Conservation (phyloP, 2,329 filamentous ascomycete species). For the Davidsoniella australis region DNA sequence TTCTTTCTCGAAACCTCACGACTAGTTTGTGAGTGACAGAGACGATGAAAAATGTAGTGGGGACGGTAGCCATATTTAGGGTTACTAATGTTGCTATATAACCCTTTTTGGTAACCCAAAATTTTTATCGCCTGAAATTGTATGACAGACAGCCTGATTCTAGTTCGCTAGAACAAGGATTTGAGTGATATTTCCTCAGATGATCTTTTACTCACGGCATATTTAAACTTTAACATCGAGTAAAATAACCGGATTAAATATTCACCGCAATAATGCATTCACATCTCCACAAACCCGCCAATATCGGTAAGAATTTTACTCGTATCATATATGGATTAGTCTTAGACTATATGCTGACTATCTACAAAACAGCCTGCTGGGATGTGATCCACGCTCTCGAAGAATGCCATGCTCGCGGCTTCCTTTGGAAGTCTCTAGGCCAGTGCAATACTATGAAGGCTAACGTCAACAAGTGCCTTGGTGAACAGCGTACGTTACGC, state of each 20-base stretch:
- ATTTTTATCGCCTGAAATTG: background rate
- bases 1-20: background rate
- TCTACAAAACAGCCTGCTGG: slow-evolving; percentile 58
- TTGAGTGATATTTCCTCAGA: no score
- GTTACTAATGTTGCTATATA: no score
- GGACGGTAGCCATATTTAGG: no score
- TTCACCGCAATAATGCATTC: slow-evolving; percentile 62
- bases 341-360: background rate
- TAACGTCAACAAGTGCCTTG: slow-evolving; percentile 69
- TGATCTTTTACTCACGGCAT: no score
- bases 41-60: no score
- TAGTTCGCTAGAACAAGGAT: background rate
- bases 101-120: background rate
- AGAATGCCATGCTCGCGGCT: slow-evolving; percentile 84
- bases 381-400: slow-evolving; percentile 88
- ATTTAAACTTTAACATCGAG: no score
- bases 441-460: slow-evolving; percentile 80
- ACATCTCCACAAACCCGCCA: slow-evolving; percentile 71
- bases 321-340: background rate
- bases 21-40: background rate
- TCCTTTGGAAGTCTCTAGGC: slow-evolving; percentile 78
- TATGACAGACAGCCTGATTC: background rate
- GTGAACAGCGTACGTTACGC: slow-evolving; percentile 60
- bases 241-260: background rate
- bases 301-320: slow-evolving; percentile 21